phyloP scores from a whole-genome alignment of 352 stramenopile species.

The Phytophthora megakarya region DNA sequence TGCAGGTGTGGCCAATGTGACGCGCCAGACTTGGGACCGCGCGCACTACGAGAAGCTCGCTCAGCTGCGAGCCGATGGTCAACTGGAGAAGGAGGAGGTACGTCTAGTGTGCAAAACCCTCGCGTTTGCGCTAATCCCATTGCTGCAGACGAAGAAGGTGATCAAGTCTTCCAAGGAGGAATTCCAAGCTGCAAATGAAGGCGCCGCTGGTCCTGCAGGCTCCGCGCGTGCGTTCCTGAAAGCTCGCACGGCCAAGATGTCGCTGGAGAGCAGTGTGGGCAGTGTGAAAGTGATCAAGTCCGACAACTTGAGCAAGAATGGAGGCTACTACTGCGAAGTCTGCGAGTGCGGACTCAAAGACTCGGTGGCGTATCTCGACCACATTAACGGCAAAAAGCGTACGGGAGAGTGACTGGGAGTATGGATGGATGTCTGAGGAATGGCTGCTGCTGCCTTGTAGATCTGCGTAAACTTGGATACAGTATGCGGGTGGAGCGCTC shows the following conservation, averaged over 20 bases:
- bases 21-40: slow-evolving; percentile 83
- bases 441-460: slow-evolving; percentile 36
- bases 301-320: slow-evolving; percentile 75
- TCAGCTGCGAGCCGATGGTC: slow-evolving; percentile 70
- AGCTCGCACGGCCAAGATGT: slow-evolving; percentile 74
- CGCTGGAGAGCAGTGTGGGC: slow-evolving; percentile 83
- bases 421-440: not conserved
- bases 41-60: slow-evolving; percentile 81
- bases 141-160: slow-evolving; percentile 58
- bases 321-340: slow-evolving; percentile 93
- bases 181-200: slow-evolving; percentile 74
- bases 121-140: not conserved
- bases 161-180: slow-evolving; percentile 77
- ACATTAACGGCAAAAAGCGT: slow-evolving; percentile 96
- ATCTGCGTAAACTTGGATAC: slow-evolving; percentile 89
- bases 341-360: slow-evolving; percentile 93
- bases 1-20: slow-evolving; percentile 82
- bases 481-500: slow-evolving; percentile 93
- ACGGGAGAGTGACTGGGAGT: slow-evolving; percentile 19
- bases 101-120: slow-evolving; percentile 6
- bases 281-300: slow-evolving; percentile 89
- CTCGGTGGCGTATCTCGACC: slow-evolving; percentile 93
- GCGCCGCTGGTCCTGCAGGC: slow-evolving; percentile 59
- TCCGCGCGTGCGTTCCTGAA: slow-evolving; percentile 82
- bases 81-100: slow-evolving; percentile 62